phyloP scores from a whole-genome alignment of 805 yeast genomes.

The Candida quercuum region DNA sequence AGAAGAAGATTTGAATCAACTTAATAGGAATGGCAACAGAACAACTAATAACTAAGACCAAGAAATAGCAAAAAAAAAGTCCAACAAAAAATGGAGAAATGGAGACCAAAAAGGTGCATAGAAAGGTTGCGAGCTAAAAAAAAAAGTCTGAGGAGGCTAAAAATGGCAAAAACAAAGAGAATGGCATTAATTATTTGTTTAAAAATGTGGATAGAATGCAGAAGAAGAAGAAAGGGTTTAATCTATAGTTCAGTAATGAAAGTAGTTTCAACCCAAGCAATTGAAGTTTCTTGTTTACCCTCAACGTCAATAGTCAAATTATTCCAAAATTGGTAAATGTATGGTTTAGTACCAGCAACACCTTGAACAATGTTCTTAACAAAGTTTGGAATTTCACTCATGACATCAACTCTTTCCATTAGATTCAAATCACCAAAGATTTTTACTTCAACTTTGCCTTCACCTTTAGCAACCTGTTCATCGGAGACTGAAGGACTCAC shows the following conservation, averaged over 20 bases:
- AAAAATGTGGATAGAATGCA: not conserved
- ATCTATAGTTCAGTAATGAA: slow-evolving; percentile 47
- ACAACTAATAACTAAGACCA: too few relatives aligned
- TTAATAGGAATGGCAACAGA: too few relatives aligned
- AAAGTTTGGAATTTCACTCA: slow-evolving; percentile 94
- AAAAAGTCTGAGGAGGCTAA: too few relatives aligned
- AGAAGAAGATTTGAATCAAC: too few relatives aligned
- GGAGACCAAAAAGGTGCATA: too few relatives aligned
- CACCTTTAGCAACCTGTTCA: slow-evolving; percentile 32
- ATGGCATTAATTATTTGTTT: not conserved
- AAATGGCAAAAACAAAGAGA: not conserved
- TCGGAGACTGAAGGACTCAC: slow-evolving; percentile 38
- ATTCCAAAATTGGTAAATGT: slow-evolving; percentile 86
- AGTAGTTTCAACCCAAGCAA: slow-evolving; percentile 75
- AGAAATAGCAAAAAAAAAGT: too few relatives aligned
- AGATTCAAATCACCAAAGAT: slow-evolving; percentile 61
- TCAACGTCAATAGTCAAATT: slow-evolving; percentile 44
- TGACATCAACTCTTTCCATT: slow-evolving; percentile 92
- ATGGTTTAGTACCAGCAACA: slow-evolving; percentile 95
- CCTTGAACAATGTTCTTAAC: slow-evolving; percentile 91
- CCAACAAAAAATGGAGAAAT: too few relatives aligned
- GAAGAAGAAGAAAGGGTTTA: not conserved
- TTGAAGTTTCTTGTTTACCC: slow-evolving; percentile 49
- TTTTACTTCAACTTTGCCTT: slow-evolving; percentile 37
- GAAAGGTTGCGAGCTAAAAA: too few relatives aligned